Conservation (phyloP, 2,329 filamentous ascomycete species). For the Aureobasidium vineae region DNA sequence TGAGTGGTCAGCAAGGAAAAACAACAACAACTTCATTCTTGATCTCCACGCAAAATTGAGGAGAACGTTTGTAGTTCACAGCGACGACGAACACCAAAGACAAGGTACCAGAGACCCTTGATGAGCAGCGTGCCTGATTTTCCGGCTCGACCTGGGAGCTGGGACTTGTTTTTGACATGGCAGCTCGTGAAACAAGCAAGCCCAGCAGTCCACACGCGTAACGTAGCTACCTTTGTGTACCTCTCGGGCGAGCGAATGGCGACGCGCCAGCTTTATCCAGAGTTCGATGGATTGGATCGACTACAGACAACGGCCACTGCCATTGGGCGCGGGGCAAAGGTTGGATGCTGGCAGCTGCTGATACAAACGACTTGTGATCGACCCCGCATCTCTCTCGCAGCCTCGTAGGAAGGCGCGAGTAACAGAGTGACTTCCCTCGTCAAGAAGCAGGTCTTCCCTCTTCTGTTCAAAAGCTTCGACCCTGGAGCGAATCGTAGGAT, state of each 20-base stretch:
- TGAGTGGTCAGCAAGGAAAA: slow-evolving; percentile 7
- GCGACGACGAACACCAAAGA: not conserved
- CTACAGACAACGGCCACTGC: not conserved
- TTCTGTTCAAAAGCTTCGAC: not conserved
- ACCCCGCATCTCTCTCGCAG: slow-evolving; percentile 18
- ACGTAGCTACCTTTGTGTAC: slow-evolving; percentile 17
- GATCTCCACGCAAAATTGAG: not conserved
- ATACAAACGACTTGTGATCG: slow-evolving; percentile 20
- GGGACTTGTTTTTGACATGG: not conserved
- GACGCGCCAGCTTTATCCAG: not conserved
- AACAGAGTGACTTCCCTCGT: slow-evolving; percentile 5
- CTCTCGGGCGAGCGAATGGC: slow-evolving; percentile 7
- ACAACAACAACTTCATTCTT: not conserved
- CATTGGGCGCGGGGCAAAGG: slow-evolving; percentile 18
- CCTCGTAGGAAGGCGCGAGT: slow-evolving; percentile 11
- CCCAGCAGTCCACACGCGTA: not conserved
- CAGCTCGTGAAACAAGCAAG: not conserved
- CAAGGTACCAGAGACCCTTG: not conserved
- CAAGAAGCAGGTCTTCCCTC: not conserved
- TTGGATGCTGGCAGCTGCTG: slow-evolving; percentile 13
- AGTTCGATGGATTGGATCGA: not conserved
- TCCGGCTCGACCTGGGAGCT: slow-evolving; percentile 5
- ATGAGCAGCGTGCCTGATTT: slow-evolving; percentile 11
- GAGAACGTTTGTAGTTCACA: not conserved
- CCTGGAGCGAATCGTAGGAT: slow-evolving; percentile 15